phyloP scores from a whole-genome alignment of 2,329 filamentous ascomycete species.

The Xylariomycetidae sp. region DNA sequence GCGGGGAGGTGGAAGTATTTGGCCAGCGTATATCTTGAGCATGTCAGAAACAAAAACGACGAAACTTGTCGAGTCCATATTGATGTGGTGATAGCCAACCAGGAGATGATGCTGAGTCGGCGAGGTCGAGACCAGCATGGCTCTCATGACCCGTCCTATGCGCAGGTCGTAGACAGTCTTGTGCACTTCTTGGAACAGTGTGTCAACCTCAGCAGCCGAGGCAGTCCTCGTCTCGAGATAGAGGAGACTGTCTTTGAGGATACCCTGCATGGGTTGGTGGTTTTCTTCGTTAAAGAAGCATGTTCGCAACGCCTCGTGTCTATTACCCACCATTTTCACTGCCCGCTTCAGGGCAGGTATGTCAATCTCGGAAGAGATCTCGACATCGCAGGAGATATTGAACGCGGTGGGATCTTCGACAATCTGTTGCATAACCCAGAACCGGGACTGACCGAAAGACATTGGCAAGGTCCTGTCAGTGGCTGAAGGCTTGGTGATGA shows the following conservation, averaged over 20 bases:
- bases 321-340: slow-evolving; percentile 1
- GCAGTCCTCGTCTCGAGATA: slow-evolving; percentile 1
- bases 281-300: slow-evolving; percentile 2
- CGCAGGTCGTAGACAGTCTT: slow-evolving; percentile 7
- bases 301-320: slow-evolving; percentile 7
- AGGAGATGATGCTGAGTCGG: slow-evolving; percentile 6
- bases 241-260: slow-evolving; percentile 1
- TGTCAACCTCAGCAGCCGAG: slow-evolving; percentile 1
- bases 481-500: neutral
- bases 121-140: slow-evolving; percentile 6
- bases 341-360: slow-evolving; percentile 1
- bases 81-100: slow-evolving; percentile 6
- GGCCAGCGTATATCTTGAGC: slow-evolving; percentile 2
- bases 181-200: slow-evolving; percentile 2
- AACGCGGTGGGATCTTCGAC: slow-evolving; percentile 4
- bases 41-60: slow-evolving; percentile 8
- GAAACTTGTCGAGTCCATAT: slow-evolving; percentile 5
- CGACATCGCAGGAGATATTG: slow-evolving; percentile 2
- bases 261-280: neutral
- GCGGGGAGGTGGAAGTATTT: neutral
- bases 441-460: neutral
- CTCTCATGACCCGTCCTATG: slow-evolving; percentile 4
- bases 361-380: neutral
- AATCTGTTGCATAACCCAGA: neutral
- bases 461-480: neutral